Base-by-base conservation (phyloP, 306 rosid genomes). In the Adenanthera pavonina region DNA sequence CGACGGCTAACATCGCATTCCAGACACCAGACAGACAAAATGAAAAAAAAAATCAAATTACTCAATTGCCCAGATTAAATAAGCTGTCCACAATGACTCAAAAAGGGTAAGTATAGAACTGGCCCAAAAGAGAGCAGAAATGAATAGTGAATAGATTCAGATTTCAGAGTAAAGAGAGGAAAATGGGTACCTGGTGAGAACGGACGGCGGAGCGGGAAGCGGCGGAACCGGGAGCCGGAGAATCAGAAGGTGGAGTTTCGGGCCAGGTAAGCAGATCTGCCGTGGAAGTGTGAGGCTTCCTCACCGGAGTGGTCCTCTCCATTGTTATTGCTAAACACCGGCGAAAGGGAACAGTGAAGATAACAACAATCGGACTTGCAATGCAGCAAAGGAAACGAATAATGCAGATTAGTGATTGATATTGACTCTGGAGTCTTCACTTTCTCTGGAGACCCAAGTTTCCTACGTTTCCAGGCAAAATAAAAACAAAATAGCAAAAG, bases 251-350 rank as follows among this genome's bases (percentile, higher is more conserved):
- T 0, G 94, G 98, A 72, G 81, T 87, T 68, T 96, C 99, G 0
- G 99, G 86, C 99, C 99, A 96, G 66, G 92, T 88, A 70, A 96
- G 98, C 85, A 96, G 99, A 96, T 96, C 99, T 90, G 98, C 97
- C 3, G 99, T 96, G 69, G 99, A 96, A 36, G 93, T 88, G 92
- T 91, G 83, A 5, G 98, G 94, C 80, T 93, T 93, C 89, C 99
- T 92, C 88, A 93, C 97, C 76, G 99, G 97, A 71, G 94, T 96
- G 87, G 59, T 86, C 86, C 88, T 92, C 84, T 92, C 98, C 99
- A 96, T 91, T 81, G 48, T 56, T 8, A 1, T 40, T 13, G 35
- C 0, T 11, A 70, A 34, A 6, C 38, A 60, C 57, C 46, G 67
- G 40, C 51, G 36, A 56, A 47, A 48, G 16, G 12, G 14, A 71